A percentile compares a stretch with the other conserved stretches of the same genome.
These are phyloP conservation scores for Phialemoniopsis sp. DNA, from an alignment of 2,329 filamentous ascomycete genomes.

Conservation along the genomic window DNA sequence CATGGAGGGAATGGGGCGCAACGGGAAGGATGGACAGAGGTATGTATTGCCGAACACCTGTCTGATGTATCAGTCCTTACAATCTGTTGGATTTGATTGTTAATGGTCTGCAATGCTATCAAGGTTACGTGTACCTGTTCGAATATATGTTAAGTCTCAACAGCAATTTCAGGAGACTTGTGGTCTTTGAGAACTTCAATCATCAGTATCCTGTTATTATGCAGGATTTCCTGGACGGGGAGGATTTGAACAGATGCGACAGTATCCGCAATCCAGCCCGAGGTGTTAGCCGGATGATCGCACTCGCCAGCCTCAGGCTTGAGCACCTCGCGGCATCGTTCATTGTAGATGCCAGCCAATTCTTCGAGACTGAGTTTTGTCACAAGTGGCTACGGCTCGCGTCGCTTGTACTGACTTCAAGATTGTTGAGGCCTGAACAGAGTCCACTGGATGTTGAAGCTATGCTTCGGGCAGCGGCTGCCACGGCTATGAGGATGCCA, in stretches of 20 bases:
- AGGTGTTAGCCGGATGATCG: conserved; percentile 14
- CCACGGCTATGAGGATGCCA: conserved; percentile 22
- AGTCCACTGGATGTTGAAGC: conserved; percentile 12
- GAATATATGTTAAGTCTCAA: conserved; percentile 8
- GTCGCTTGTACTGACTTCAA: conserved; percentile 24
- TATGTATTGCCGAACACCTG: conserved; percentile 13
- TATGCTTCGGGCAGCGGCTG: conserved; percentile 16
- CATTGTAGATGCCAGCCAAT: conserved; percentile 21
- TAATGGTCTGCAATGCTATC: too few relatives aligned
- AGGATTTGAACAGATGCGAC: conserved; percentile 1
- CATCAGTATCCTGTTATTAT: conserved; percentile 18
- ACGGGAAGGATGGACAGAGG: conserved; percentile 10
- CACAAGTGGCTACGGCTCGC: conserved; percentile 23
- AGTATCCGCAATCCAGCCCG: too few relatives aligned
- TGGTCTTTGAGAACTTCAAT: conserved; percentile 26
- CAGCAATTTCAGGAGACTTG: conserved; percentile 11
- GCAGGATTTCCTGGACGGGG: conserved; percentile 6
- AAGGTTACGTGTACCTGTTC: too few relatives aligned
- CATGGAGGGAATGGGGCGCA: conserved; percentile 21
- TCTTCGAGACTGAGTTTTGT: conserved; percentile 17
- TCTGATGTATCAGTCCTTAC: too few relatives aligned
- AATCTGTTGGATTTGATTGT: conserved; percentile 14
- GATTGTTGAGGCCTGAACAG: conserved; percentile 15
- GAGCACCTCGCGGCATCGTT: conserved; percentile 22
- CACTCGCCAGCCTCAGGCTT: conserved; percentile 18